Evolutionary conservation across 2,329 filamentous ascomycete species (phyloP), one percentile per base, ranked within the genome.

Genomic region (Bipolaris bicolor): DNA sequence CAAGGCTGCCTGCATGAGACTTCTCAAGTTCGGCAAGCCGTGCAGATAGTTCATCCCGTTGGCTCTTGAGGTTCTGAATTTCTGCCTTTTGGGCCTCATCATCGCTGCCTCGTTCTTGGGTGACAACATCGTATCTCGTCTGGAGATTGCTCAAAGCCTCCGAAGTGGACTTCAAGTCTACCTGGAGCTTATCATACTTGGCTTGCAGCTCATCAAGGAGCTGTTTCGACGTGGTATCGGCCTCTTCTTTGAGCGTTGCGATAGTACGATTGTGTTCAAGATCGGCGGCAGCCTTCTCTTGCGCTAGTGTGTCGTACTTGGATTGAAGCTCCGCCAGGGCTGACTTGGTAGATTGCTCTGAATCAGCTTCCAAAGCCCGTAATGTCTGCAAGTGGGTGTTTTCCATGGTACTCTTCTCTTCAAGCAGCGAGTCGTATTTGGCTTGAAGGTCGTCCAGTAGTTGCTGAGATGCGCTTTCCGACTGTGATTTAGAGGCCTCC

Each of bases 1-100:
- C 58, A 13, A 64, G 34, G 2, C 57, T 47, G 7, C 64, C 59
- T 5, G 58, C 54, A 29, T 72, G 61, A 5, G 50, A 61, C 48
- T 63, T 62, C 48, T 73, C 64, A 7, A 71, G 61, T 4, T 72
- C 62, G 1, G 63, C 55, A 29, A 74, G 55, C 41, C 67, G 62
- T 29, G 65, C 52, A 2, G 58, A 57, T 4, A 72, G 46, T 2
- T 59, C 43, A 16, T 70, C 68, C 4, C 61, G 62, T 49, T 70
- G 49, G 3, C 16, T 48, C 22, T 63, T 57, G 1, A 74, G 44
- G 3, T 54, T 55, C 3, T 67, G 61, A 5, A 73, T 41, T 47
- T 72, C 68, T 3, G 52, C 64, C 20, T 62, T 49, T 46, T 67
- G 64, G 5, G 52, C 49, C 2, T 46, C 58, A 36, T 72, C 63